Base-by-base conservation (phyloP, 768 basidiomycete genomes). In the Omphalotus guepiniiformis region DNA sequence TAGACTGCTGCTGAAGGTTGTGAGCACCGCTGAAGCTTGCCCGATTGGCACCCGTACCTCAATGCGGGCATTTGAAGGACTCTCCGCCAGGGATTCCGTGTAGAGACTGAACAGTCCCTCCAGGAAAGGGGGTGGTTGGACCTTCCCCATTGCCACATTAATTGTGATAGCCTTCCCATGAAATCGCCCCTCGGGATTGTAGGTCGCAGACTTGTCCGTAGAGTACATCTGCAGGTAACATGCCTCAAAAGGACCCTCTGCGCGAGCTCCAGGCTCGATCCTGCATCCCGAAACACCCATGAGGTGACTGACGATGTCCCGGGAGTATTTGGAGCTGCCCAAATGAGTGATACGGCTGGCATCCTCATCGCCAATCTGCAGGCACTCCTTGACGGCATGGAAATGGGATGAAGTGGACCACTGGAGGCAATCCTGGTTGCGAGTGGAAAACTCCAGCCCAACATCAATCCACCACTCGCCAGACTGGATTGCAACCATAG, bases 151-250 rank as follows among this genome's bases (percentile, higher is more conserved):
- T 3, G 59, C 51, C 1, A 61, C 55, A 0, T 36, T 19, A n/a
- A 50, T 47, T 0, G 53, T 55, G 3, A 65, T 35, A 22, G 43
- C 53, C 36, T 65, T 63, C 2, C 59, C 59, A 19, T 56, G 51
- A 19, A 52, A 47, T 6, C 42, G 23, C 0, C 52, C 41, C 2
- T 63, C 54, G 8, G 40, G 48, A 8, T 49, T 49, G 26, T 63
- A 62, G 0, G 56, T 64, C 13, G 61, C 18, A 0, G 64, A 26
- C 43, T 70, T 70, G 51, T 69, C 67, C 0, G 66, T 70, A 0
- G 50, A 46, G 42, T 70, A 70, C 8, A 62, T 18, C 35, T 69
- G 67, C 0, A 67, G n/a, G 29, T 69, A 68, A 1, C 30, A 34
- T 0, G 53, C 55, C 1, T 58, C 25, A 19, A 30, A 54, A 0